Evolutionary conservation across 495 filamentous ascomycete species (phyloP).

Genomic region (Tuber calosporum): DNA sequence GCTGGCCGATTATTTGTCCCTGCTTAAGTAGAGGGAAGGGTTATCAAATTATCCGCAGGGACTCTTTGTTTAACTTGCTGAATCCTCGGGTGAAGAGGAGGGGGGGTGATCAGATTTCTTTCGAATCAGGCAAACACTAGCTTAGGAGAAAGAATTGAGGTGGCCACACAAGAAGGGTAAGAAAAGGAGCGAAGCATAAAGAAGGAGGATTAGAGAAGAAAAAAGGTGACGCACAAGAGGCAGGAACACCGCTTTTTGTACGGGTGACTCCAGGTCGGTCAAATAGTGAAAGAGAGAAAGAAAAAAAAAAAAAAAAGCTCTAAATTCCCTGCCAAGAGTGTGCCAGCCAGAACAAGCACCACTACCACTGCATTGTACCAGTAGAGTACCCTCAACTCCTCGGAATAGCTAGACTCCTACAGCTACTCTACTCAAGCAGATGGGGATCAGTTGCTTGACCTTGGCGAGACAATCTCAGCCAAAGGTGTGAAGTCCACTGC

Average conservation of each 20-base stretch:
- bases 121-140: background rate
- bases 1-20: conserved; percentile 26
- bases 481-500: background rate
- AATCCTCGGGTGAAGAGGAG: background rate
- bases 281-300: background rate
- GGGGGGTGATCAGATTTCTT: background rate
- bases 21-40: conserved; percentile 20
- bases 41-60: background rate
- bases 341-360: background rate
- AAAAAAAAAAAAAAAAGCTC: background rate
- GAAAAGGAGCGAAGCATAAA: background rate
- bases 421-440: background rate
- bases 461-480: background rate
- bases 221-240: background rate
- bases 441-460: background rate
- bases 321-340: background rate
- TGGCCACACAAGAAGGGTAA: background rate
- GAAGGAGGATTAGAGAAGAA: background rate
- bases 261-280: background rate
- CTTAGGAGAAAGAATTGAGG: background rate
- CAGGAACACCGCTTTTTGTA: background rate
- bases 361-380: background rate
- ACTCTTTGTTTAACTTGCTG: background rate
- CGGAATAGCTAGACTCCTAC: background rate
- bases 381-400: too few species aligned